Conservation (phyloP, 2,329 filamentous ascomycete species). For the Fusarium continuum region DNA sequence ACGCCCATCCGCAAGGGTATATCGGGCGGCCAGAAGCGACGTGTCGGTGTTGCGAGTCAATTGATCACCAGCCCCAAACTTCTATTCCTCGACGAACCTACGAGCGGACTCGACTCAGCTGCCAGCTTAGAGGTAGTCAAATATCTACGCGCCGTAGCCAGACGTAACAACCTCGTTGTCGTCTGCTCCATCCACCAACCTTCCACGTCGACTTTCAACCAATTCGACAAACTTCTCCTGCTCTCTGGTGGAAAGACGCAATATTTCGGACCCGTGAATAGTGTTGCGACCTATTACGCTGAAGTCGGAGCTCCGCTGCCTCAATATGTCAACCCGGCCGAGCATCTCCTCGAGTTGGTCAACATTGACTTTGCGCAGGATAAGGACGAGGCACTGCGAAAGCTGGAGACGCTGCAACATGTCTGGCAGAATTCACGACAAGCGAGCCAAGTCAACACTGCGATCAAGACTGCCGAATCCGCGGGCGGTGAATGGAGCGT, state of each 20-base stretch:
- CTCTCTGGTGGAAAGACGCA: slow-evolving; percentile 75
- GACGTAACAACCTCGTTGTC: slow-evolving; percentile 75
- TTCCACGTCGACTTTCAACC: slow-evolving; percentile 78
- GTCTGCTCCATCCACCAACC: slow-evolving; percentile 89
- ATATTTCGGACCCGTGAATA: slow-evolving; percentile 73
- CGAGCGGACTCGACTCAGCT: slow-evolving; percentile 82
- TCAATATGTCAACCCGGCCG: slow-evolving; percentile 78
- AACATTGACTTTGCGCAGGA: slow-evolving; percentile 77
- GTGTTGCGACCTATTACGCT: slow-evolving; percentile 71
- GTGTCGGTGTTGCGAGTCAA: slow-evolving; percentile 81
- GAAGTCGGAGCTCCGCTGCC: slow-evolving; percentile 70
- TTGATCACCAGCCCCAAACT: slow-evolving; percentile 84
- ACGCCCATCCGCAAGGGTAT: slow-evolving; percentile 86
- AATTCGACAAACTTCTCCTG: slow-evolving; percentile 82
- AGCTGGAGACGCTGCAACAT: slow-evolving; percentile 40
- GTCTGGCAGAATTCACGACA: slow-evolving; percentile 42
- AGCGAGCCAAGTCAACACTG: slow-evolving; percentile 24
- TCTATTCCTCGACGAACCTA: slow-evolving; percentile 85
- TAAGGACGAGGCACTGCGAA: slow-evolving; percentile 53
- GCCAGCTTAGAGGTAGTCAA: slow-evolving; percentile 80
- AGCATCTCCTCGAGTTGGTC: slow-evolving; percentile 80
- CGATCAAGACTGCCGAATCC: slow-evolving; percentile 44
- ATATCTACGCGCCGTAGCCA: slow-evolving; percentile 73
- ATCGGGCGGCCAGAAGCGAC: slow-evolving; percentile 84
- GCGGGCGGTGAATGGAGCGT: slow-evolving; percentile 37